These are phyloP conservation scores for Pseudotsuga menziesii DNA, from an alignment of 75 land plant genomes.

Conservation along the genomic window DNA sequence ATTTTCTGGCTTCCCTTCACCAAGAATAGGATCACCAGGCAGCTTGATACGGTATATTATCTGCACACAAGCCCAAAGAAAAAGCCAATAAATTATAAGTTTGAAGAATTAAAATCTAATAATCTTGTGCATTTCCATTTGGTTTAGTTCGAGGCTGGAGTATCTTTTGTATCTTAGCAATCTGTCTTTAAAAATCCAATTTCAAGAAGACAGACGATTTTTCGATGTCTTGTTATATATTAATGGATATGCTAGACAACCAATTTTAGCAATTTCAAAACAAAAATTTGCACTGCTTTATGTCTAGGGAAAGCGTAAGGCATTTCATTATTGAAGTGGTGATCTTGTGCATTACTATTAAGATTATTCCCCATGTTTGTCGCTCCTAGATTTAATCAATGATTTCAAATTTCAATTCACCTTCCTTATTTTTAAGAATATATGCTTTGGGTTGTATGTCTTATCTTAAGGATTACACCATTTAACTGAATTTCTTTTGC, in stretches of 20 bases:
- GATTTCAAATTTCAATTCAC: too few species aligned
- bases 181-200: neutral
- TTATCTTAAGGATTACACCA: too few species aligned
- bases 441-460: too few species aligned
- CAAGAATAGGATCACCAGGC: slow-evolving; percentile 76
- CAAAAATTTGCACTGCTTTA: too few species aligned
- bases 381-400: too few species aligned
- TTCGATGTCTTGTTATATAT: neutral
- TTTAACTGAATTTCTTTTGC: too few species aligned
- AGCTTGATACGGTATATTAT: slow-evolving; percentile 95
- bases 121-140: neutral
- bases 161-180: neutral
- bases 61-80: slow-evolving; percentile 21
- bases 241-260: neutral
- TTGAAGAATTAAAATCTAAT: neutral
- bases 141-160: neutral
- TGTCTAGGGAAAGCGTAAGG: too few species aligned
- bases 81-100: neutral
- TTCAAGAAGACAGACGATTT: neutral
- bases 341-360: too few species aligned
- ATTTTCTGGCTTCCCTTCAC: slow-evolving; percentile 98
- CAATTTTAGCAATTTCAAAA: neutral
- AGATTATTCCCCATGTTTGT: too few species aligned
- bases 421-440: too few species aligned
- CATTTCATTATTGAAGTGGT: too few species aligned